These are phyloP conservation scores for Termitomyces sp. DNA, from an alignment of 768 basidiomycete genomes.

Conservation along the genomic window DNA sequence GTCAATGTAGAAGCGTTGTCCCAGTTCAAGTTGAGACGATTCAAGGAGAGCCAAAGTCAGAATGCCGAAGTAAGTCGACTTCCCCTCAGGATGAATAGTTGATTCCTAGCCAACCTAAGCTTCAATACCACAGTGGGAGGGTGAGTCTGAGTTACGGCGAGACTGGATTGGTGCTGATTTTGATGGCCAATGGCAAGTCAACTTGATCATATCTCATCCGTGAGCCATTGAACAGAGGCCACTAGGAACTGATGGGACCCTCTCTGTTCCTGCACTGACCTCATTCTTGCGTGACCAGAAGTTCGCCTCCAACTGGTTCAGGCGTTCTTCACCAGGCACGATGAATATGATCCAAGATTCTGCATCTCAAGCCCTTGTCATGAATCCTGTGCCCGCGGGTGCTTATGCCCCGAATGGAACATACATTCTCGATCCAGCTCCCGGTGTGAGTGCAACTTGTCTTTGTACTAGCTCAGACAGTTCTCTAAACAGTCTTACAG, in stretches of 20 bases:
- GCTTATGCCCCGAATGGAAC: constrained; percentile 6
- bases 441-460: not conserved
- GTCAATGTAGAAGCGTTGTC: constrained; percentile 7
- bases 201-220: not conserved
- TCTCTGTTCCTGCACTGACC: constrained; percentile 9
- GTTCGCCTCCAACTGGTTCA: constrained; percentile 9
- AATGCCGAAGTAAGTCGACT: constrained; percentile 2
- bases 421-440: constrained; percentile 4
- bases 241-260: constrained; percentile 12
- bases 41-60: constrained; percentile 3
- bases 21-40: constrained; percentile 10
- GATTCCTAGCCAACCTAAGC: not conserved
- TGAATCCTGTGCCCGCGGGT: constrained; percentile 7
- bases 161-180: constrained; percentile 9
- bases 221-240: not conserved
- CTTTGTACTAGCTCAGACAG: no score
- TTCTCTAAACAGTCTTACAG: not conserved
- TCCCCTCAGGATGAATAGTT: no score
- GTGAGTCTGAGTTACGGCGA: constrained; percentile 12
- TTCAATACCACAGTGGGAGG: constrained; percentile 11
- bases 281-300: constrained; percentile 13
- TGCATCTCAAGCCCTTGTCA: not conserved
- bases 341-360: not conserved
- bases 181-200: constrained; percentile 11
- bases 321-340: constrained; percentile 4